Conservation (phyloP, 2,329 filamentous ascomycete genomes). For the Achaetomium macrosporum region DNA sequence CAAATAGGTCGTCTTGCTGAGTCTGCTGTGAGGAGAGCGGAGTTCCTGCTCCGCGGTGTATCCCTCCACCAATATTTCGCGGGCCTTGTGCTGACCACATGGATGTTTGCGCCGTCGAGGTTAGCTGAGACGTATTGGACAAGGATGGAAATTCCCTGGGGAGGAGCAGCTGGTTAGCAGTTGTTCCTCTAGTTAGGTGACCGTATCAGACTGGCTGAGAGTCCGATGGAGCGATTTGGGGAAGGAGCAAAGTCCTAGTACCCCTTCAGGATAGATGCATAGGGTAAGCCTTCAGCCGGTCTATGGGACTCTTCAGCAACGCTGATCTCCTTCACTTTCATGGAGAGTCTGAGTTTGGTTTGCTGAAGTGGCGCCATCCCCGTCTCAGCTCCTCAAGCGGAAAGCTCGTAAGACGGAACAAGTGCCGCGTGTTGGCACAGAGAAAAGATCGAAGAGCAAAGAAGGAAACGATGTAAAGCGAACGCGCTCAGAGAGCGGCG, state of each 20-base stretch:
- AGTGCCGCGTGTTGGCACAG: not conserved
- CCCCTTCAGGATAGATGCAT: constrained; percentile 21
- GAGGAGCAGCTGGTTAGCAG: constrained; percentile 24
- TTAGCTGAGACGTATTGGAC: constrained; percentile 54
- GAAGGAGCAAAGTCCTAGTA: constrained; percentile 12
- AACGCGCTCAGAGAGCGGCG: too few relatives aligned
- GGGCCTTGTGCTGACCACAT: constrained; percentile 50
- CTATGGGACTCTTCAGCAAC: not conserved
- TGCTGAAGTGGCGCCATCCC: constrained; percentile 4
- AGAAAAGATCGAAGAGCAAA: too few relatives aligned
- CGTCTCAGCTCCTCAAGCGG: too few relatives aligned
- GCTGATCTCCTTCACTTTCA: constrained; percentile 5
- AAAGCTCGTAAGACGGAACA: not conserved
- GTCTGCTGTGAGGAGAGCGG: constrained; percentile 47
- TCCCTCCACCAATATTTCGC: constrained; percentile 42
- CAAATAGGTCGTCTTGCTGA: constrained; percentile 44
- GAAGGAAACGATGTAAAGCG: too few relatives aligned
- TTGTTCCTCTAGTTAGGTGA: not conserved
- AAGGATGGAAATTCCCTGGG: constrained; percentile 60
- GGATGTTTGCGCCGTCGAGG: constrained; percentile 43
- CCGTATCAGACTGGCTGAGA: not conserved
- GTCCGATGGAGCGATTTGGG: not conserved
- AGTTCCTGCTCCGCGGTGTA: constrained; percentile 47
- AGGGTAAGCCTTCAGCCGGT: constrained; percentile 13
- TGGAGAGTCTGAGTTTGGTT: constrained; percentile 1